Base-by-base conservation (phyloP, 495 filamentous ascomycete genomes). In the Viridothelium virens region DNA sequence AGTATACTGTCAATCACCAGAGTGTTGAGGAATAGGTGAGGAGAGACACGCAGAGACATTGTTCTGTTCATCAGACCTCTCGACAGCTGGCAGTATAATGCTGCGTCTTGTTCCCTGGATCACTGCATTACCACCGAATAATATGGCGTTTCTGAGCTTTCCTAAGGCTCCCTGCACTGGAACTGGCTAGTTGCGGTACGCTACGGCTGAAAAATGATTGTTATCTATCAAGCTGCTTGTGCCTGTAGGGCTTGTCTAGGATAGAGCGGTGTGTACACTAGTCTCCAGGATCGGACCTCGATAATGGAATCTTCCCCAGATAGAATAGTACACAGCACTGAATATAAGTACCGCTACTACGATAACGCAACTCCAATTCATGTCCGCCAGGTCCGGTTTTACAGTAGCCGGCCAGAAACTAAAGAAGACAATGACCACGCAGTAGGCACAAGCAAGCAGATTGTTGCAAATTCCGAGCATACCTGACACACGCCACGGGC, bases 281-380 rank as follows among this genome's bases (percentile, higher is more conserved):
- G 53, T 59, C 53, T 59, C 53, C 25, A 59, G 1, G 53, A 59
- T 59, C 53, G 71, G 69, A 37, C 71, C 71, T 39, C 64, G 38
- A 59, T 83, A 83, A 65, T 75, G 70, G 64, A 79, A 71, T 48
- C 73, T 74, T 16, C 79, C 82, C 38, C 71, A 70, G 6, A 75
- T 31, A 36, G 75, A 68, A 70, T 71, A 71, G 64, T 65, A 72
- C 12, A 71, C 61, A 46, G 63, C 41, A 31, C 69, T 67, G 50
- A 71, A 66, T 25, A 73, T 65, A 39, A 73, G 48, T n/a, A 68
- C 69, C 1, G 66, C 71, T 12, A 64, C 69, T 14, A 67, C 68
- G 37, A 73, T 67, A 34, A 69, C 69, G n/a, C 65, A 66, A 44
- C 61, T 65, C 61, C 70, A 72, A 50, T 72, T 72, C 70, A 72